Evolutionary conservation across 2,329 filamentous ascomycete genomes (phyloP), one percentile per base, ranked within the genome.

Genomic region (Microdochium trichocladiopsis): DNA sequence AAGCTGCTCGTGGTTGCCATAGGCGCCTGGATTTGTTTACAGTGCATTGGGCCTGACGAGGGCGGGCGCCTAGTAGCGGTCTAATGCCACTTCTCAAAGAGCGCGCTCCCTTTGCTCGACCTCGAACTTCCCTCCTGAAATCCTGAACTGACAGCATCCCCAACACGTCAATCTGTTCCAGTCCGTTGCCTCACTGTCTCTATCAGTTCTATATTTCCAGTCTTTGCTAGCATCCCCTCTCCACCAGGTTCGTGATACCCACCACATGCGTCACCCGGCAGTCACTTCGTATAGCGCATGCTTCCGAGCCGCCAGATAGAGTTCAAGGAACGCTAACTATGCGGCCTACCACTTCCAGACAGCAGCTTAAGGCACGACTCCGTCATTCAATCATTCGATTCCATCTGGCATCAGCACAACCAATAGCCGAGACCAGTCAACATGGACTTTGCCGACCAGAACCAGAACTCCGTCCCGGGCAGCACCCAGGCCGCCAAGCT

Each of bases 401-500:
- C n/a, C n/a, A n/a, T n/a, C n/a, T n/a, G n/a, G n/a, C n/a, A n/a
- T n/a, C n/a, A n/a, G n/a, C n/a, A n/a, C 18, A 18, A 23, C 41
- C 18, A n/a, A n/a, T 45, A 18, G 12, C 21, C 11, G 11, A 18
- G n/a, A 16, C 10, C 18, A 45, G 41, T 21, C 41, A 45, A 52
- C 53, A 80, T 82, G 76, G 74, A 80, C 56, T 80, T 74, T 66
- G 68, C 66, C 68, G 80, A 82, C 60, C 78, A 88, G 61, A 80
- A 73, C 51, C 87, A 90, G 69, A 89, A 87, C 70, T 75, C 85
- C 51, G 80, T 80, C 23, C 83, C 83, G 25, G 82, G 83, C 60
- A 78, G 75, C 60, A 72, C 78, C 53, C 78, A 84, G 63, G 77
- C 81, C 53, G 75, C 79, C 54, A 88, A 88, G 72, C 74, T 87